Evolutionary conservation across 371 early-diverging fungal genomes (phyloP), one percentile per base, ranked within the genome.

Genomic region (Mortierella sp.): DNA sequence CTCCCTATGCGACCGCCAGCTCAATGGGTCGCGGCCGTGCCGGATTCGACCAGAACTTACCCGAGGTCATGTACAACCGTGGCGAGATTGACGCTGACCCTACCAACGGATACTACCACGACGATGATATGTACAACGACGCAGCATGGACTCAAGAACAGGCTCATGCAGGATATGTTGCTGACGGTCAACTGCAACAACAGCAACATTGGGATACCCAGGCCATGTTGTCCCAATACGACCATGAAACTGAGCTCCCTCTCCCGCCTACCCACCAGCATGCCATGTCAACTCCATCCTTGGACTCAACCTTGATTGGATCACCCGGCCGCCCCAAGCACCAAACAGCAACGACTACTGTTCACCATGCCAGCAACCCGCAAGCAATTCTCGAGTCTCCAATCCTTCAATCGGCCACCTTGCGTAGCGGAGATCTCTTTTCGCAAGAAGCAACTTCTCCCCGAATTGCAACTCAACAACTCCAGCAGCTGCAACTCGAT

Each of bases 371-470:
- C 28, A 52, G 58, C 45, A 72, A 80, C 55, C 77, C 81, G 3
- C 81, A 81, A 19, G 50, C 76, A 0, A 21, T 82, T 16, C 79
- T 79, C 24, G 83, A 79, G 28, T 79, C 83, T 31, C 77, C 82
- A 8, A 60, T 82, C 68, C n/a, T 76, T 58, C 72, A 72, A 13
- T 47, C 74, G 4, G n/a, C 58, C 48, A 71, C 65, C n/a, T 42
- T 79, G 48, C 68, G 83, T 70, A 63, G 75, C 26, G 80, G 83
- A n/a, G 83, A 80, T 77, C n/a, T 77, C n/a, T 79, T 77, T 74
- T 80, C 72, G 1, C 73, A 70, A 14, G 83, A 77, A 28, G 63
- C 28, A 60, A 16, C 31, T 16, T 50, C 77, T 31, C 60, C 76
- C 68, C 42, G 52, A 47, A 45, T 60, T 44, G 19, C 80, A 47